Base-by-base conservation (phyloP, 257 asterid genomes). In the Solanum tarijense region DNA sequence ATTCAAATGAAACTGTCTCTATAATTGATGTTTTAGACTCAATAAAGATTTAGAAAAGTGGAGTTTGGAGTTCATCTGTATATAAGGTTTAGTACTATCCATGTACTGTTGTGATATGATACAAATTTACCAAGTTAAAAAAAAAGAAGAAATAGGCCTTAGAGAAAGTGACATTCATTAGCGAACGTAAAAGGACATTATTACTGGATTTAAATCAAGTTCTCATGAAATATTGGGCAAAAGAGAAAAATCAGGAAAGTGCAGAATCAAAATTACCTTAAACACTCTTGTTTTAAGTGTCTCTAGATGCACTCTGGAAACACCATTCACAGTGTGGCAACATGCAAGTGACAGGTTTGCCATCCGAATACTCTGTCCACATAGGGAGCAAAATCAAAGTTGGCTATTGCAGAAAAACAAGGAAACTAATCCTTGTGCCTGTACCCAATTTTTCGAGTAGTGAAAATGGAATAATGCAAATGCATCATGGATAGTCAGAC, bases 271-370 rank as follows among this genome's bases (percentile, higher is more conserved):
- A 66, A 69, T 88, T 89, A 92, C 94, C 93, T 92, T 92, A 88
- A 92, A 92, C 73, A 92, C 90, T 89, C 91, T 90, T 23, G 83
- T 89, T 88, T 88, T 91, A 55, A 92, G 90, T 16, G 91, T 69
- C 79, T 90, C 92, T 48, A 91, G 90, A 88, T 92, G 94, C 85
- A 87, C 84, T 85, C 85, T 91, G 85, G 94, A 92, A 84, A 92
- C 94, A 38, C 92, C 94, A 89, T 92, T 91, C 89, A 92, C 94
- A 83, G 88, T 87, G 87, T 92, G 93, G 86, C 92, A 89, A 86
- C 94, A 92, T 85, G 90, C 90, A 78, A 92, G 88, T 85, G 93
- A 91, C 86, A 92, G 89, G 90, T 92, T 92, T 89, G 94, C 93
- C 93, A 92, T 88, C 86, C 93, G 90, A 75, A 92, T 84, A 87